Percentiles rank a stretch among this genome's conserved stretches.
These are phyloP conservation scores for Fraxinus angustifolia DNA, from an alignment of 305 asterid species.

Conservation along the genomic window DNA sequence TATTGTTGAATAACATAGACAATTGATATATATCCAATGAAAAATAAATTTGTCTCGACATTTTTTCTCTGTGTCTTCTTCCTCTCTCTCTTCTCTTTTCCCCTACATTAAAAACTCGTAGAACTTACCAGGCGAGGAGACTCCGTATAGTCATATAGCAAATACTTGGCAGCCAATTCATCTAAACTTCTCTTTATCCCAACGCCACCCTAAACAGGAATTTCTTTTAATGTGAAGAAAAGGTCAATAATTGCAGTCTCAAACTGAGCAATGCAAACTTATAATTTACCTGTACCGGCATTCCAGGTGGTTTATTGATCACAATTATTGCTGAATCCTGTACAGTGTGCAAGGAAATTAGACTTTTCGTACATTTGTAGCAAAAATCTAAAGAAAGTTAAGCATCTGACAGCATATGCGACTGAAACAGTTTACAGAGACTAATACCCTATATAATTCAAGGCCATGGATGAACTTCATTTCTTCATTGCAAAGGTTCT, in stretches of 20 bases:
- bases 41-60: not conserved
- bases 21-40: not conserved
- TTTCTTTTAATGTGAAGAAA: conserved; percentile 11
- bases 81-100: not conserved
- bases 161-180: conserved; percentile 76
- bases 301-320: conserved; percentile 87
- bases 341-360: conserved; percentile 16
- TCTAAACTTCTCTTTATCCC: conserved; percentile 85
- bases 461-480: conserved; percentile 55
- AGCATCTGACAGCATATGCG: conserved; percentile 1
- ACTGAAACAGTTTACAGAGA: conserved; percentile 8
- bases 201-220: conserved; percentile 68
- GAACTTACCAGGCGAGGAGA: conserved; percentile 88
- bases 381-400: conserved; percentile 1
- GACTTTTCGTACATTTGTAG: conserved; percentile 12
- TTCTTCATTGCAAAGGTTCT: conserved; percentile 41
- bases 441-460: conserved; percentile 62
- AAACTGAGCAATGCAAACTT: not conserved
- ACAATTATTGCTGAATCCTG: conserved; percentile 76
- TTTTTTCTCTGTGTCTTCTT: not conserved
- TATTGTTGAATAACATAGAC: not conserved
- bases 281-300: conserved; percentile 85
- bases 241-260: conserved; percentile 18
- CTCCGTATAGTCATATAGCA: conserved; percentile 59
- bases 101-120: not conserved